Conservation (phyloP, 1,284 basidiomycete species). For the Ceratobasidium sp. region DNA sequence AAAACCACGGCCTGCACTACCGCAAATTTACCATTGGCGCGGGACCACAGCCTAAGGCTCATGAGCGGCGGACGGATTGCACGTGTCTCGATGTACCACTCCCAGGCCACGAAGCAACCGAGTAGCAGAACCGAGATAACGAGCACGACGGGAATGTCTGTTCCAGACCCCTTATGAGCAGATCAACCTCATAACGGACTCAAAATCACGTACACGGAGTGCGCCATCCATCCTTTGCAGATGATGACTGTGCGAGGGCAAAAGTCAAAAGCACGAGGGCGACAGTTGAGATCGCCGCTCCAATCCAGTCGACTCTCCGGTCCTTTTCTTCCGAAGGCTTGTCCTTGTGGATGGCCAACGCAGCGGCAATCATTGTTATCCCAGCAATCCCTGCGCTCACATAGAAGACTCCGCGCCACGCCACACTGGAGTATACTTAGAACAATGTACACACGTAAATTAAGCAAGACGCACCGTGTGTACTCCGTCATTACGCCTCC, state of each 20-base stretch:
- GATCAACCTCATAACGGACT: not conserved
- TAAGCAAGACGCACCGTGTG: constrained; percentile 57
- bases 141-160: constrained; percentile 66
- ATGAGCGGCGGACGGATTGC: constrained; percentile 70
- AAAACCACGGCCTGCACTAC: constrained; percentile 75
- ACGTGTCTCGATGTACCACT: constrained; percentile 65
- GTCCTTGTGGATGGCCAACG: constrained; percentile 63
- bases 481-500: constrained; percentile 79
- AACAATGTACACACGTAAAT: not conserved
- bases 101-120: constrained; percentile 73
- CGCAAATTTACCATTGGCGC: constrained; percentile 72
- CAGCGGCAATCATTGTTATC: constrained; percentile 62
- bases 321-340: constrained; percentile 58
- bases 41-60: constrained; percentile 73
- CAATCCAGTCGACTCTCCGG: constrained; percentile 82
- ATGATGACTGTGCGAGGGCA: constrained; percentile 77
- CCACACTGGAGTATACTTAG: constrained; percentile 51
- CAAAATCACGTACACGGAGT: constrained; percentile 69
- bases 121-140: constrained; percentile 70
- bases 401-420: constrained; percentile 74
- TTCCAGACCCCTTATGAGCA: not conserved
- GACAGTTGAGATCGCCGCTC: constrained; percentile 75
- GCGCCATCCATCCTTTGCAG: constrained; percentile 76
- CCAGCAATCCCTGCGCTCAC: constrained; percentile 65
- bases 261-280: constrained; percentile 85